Base-by-base conservation (phyloP, 208 protist genomes). In the Crithidia sp. region DNA sequence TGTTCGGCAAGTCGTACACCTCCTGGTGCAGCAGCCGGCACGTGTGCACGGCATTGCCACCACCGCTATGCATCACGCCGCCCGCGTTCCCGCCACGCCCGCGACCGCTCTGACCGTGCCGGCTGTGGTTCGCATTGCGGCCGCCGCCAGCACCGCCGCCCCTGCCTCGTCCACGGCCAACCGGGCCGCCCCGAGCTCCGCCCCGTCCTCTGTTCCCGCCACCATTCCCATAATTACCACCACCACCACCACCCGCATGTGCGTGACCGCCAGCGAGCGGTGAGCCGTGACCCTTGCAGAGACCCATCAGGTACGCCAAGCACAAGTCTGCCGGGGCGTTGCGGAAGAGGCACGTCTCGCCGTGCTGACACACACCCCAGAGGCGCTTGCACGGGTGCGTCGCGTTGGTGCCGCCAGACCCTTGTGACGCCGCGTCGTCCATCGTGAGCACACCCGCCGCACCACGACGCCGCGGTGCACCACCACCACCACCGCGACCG, bases 251-350 rank as follows among this genome's bases (percentile, higher is more conserved):
- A 28, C 60, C 59, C 28, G 17, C 43, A 4, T 52, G 43, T 45
- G 16, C 58, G 39, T 41, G 6, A 43, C 50, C 49, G 5, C 28
- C 2, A 2, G 47, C 58, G 2, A 73, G 49, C 44, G 74, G 64
- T 13, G 10, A 39, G 59, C 73, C 60, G 56, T 76, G 63, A 0
- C 81, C 78, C 7, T 55, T 16, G 54, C 90, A 95, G 14, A 95
- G 74, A 36, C 90, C 90, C 88, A 95, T 93, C 54, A 95, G 54
- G 66, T 90, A 91, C 19, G 79, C 87, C 13, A 95, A 60, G 57
- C 88, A 95, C 39, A 95, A 50, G 19, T 92, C 86, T 14, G 72
- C 79, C 10, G 88, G 90, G 7, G 90, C 90, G 16, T 89, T 82
- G 19, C 86, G 82, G 68, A 93, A 95, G 37, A 85, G 66, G 61